Evolutionary conservation across 345 rosid genomes (phyloP).

Genomic region (Lepidium aucheri): DNA sequence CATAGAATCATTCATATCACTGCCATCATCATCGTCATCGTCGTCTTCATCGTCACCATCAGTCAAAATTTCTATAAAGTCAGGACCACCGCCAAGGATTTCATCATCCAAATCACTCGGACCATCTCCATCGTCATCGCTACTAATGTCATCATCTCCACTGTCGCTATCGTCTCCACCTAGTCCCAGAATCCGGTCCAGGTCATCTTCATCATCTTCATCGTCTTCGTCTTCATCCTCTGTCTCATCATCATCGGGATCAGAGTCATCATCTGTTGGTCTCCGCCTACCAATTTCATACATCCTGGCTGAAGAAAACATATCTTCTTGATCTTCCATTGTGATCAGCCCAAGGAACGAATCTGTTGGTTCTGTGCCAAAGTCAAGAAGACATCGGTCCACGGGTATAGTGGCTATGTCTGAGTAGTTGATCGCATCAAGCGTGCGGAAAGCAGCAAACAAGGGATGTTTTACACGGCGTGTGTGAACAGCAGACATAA

Average conservation of each 20-base stretch:
- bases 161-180: constrained; percentile 69
- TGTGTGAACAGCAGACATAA: constrained; percentile 78
- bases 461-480: constrained; percentile 83
- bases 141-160: constrained; percentile 61
- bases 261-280: constrained; percentile 95
- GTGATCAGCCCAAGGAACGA: constrained; percentile 86
- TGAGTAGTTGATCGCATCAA: constrained; percentile 87
- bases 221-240: constrained; percentile 93
- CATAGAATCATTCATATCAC: constrained; percentile 55
- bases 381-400: constrained; percentile 96
- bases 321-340: constrained; percentile 92
- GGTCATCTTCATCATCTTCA: constrained; percentile 54
- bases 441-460: constrained; percentile 82
- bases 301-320: constrained; percentile 84
- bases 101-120: constrained; percentile 56
- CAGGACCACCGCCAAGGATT: constrained; percentile 43
- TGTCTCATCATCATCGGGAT: constrained; percentile 89
- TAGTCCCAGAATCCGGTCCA: constrained; percentile 57
- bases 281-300: constrained; percentile 90
- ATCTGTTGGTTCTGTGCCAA: constrained; percentile 84
- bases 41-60: constrained; percentile 40
- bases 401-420: constrained; percentile 88
- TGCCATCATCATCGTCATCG: constrained; percentile 49
- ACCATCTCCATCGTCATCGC: constrained; percentile 58
- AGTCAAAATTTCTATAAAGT: constrained; percentile 44